Base-by-base conservation (phyloP, 2,329 filamentous ascomycete genomes). In the Didymella segeticola region DNA sequence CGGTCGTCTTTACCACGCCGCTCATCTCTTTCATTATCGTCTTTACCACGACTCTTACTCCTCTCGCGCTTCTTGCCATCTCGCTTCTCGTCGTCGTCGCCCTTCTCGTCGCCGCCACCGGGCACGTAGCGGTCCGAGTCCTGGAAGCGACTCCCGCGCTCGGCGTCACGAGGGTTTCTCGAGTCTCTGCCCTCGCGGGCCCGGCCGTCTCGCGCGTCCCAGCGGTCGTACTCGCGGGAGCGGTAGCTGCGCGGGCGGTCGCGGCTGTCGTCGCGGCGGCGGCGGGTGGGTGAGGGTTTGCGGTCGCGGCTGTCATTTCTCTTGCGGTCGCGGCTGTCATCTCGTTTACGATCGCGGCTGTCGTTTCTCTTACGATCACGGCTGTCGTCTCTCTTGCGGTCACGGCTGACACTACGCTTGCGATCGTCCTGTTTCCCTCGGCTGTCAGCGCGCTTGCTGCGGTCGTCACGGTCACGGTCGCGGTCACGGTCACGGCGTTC, bases 141-240 rank as follows among this genome's bases (percentile, higher is more conserved):
- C 38, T 66, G 56, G 17, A 68, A 60, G 7, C 69, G 56, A 19
- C 53, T 70, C 5, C 61, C 4, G 15, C 47, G 20, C 62, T 61
- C 37, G 48, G 54, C 26, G 60, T 54, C 51, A 31, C 51, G 43
- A 3, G 22, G 30, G 14, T 26, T 27, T 26, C 51, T 17, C 14
- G 15, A 34, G 5, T 54, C 45, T 17, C 51, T 41, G n/a, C 6
- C 39, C 7, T 49, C 45, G 10, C 45, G 47, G 3, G 45, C 27
- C 27, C 38, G 31, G 3, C 51, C 39, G 23, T 54, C 45, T 14
- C 65, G 63, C 7, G 60, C 63, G 15, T 71, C 68, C 66, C 68
- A 70, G 4, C 71, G 69, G 17, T 75, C 77, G 14, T 78, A 72
- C 17, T 80, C 77, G 2, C 77, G 70, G 14, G 77, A 76, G 7